phyloP scores from a whole-genome alignment of 495 filamentous ascomycete genomes.

The Penicillium manginii region DNA sequence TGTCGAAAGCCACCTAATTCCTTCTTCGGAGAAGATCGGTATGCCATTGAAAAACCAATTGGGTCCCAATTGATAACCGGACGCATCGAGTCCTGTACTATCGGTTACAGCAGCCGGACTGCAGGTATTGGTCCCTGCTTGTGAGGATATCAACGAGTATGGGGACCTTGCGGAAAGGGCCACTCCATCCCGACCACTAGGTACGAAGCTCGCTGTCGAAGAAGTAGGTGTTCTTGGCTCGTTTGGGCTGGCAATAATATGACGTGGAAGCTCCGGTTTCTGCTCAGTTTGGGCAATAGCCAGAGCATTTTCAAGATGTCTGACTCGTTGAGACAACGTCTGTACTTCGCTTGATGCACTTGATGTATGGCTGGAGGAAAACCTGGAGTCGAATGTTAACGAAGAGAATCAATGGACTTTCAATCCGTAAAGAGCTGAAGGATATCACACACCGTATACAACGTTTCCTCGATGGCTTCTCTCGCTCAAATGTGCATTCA shows the following conservation, averaged over 20 bases:
- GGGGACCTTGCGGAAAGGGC: too few relatives aligned
- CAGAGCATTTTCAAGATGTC: conserved; percentile 15
- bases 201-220: not conserved
- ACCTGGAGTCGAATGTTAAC: too few relatives aligned
- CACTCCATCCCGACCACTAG: not conserved
- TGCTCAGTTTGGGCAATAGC: not conserved
- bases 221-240: not conserved
- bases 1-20: conserved; percentile 18
- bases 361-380: too few relatives aligned
- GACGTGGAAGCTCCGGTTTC: not conserved
- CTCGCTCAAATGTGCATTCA: conserved; percentile 23
- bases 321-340: conserved; percentile 11
- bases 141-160: too few relatives aligned
- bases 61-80: conserved; percentile 16
- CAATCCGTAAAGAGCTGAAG: too few relatives aligned
- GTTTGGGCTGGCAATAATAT: not conserved
- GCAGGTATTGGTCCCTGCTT: too few relatives aligned
- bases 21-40: conserved; percentile 18
- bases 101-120: too few relatives aligned
- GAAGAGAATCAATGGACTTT: too few relatives aligned
- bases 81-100: not conserved
- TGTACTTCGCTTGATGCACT: conserved; percentile 6
- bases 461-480: conserved; percentile 20
- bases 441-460: conserved; percentile 9
- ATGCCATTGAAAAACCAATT: conserved; percentile 29